These are phyloP conservation scores for Spergularia marina DNA, from an alignment of 148 eudicot genomes.

Conservation along the genomic window DNA sequence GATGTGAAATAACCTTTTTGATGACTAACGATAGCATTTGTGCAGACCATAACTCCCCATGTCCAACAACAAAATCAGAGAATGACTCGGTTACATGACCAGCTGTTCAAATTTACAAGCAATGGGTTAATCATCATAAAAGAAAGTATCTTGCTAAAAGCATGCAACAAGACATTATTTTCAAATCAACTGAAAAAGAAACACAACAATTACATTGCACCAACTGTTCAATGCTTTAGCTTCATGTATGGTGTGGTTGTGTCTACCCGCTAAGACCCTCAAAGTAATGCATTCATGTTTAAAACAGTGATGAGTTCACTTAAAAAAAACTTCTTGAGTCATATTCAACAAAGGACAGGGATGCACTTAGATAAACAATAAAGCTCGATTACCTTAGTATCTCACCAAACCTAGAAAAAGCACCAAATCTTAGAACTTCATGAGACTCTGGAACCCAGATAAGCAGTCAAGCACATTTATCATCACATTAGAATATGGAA, in stretches of 20 bases:
- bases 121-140: neutral
- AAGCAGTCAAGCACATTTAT: neutral
- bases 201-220: neutral
- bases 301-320: neutral
- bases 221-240: neutral
- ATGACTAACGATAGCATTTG: conserved; percentile 72
- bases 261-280: neutral
- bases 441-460: neutral
- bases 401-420: neutral
- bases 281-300: neutral
- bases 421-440: too few relatives aligned
- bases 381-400: neutral
- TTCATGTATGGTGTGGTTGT: neutral
- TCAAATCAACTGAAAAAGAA: neutral
- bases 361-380: neutral
- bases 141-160: neutral
- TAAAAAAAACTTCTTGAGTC: neutral
- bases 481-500: neutral
- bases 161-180: neutral
- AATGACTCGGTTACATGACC: conserved; percentile 97
- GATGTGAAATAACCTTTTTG: conserved; percentile 56
- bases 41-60: conserved; percentile 99
- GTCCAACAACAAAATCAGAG: conserved; percentile 94
- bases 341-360: neutral
- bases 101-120: conserved; percentile 43